Conservation (phyloP, 108 stramenopile species). For the Chaetoceros tenuissimus region DNA sequence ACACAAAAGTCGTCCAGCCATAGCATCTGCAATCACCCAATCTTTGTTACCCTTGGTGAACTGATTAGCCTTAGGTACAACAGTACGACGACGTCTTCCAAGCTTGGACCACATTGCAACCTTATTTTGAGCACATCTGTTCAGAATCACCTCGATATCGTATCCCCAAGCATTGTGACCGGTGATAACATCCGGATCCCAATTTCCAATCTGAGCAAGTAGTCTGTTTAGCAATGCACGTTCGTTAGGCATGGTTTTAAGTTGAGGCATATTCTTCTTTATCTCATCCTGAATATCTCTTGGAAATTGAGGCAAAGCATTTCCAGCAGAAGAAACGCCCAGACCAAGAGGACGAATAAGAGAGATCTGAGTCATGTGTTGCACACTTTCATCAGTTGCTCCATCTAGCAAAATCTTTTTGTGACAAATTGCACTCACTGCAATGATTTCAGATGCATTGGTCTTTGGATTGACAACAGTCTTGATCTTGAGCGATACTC, state of each 20-base stretch:
- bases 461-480: conserved; percentile 93
- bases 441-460: conserved; percentile 92
- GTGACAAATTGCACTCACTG: conserved; percentile 88
- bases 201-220: conserved; percentile 68
- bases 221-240: conserved; percentile 81
- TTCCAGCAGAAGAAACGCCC: conserved; percentile 13
- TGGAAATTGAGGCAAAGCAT: conserved; percentile 55
- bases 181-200: conserved; percentile 96
- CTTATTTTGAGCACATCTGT: conserved; percentile 83
- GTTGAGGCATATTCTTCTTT: conserved; percentile 52
- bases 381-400: conserved; percentile 44
- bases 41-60: conserved; percentile 62
- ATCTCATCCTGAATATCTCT: conserved; percentile 68
- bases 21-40: conserved; percentile 66
- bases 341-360: conserved; percentile 72
- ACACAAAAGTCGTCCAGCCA: conserved; percentile 87
- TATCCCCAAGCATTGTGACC: conserved; percentile 98
- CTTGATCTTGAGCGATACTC: conserved; percentile 91
- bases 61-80: conserved; percentile 45
- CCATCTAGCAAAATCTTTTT: conserved; percentile 71
- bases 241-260: conserved; percentile 83
- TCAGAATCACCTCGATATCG: conserved; percentile 92
- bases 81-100: conserved; percentile 82
- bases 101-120: conserved; percentile 88
- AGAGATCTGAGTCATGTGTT: conserved; percentile 63